Evolutionary conservation across 2,329 filamentous ascomycete genomes (phyloP).

Genomic region (Cadophora luteo-olivacea): DNA sequence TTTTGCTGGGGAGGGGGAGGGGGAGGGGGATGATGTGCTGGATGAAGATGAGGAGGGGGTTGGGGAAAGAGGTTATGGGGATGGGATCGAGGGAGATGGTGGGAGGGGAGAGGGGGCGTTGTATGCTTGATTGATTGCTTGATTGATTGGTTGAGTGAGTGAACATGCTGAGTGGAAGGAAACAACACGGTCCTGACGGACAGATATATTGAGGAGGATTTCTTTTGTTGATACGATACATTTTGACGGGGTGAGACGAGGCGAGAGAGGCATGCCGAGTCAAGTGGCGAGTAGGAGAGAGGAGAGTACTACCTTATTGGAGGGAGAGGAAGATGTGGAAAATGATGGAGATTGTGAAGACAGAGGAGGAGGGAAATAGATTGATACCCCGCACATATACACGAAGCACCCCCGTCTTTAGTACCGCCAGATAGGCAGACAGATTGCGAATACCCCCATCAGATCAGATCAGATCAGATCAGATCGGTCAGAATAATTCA

Average conservation of each 20-base stretch:
- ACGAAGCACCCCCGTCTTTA: background rate
- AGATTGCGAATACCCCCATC: constrained; percentile 9
- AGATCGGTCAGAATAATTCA: background rate
- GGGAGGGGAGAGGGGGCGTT: background rate
- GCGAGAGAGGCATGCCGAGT: background rate
- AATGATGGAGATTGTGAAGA: no score
- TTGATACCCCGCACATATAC: background rate
- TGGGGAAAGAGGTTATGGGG: background rate
- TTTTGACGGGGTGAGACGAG: background rate
- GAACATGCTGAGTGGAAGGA: background rate
- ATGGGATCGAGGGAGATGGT: background rate
- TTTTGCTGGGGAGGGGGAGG: constrained; percentile 33
- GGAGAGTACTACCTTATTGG: background rate
- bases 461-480: background rate
- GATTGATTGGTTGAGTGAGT: background rate
- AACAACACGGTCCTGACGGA: background rate
- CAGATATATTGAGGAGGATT: constrained; percentile 13
- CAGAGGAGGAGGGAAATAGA: constrained; percentile 1
- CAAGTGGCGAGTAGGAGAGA: background rate
- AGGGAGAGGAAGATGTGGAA: background rate
- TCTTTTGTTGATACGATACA: constrained; percentile 8
- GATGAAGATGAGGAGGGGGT: background rate
- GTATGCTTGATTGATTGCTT: constrained; percentile 1
- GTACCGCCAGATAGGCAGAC: background rate
- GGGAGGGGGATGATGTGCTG: constrained; percentile 30